Evolutionary conservation across 108 stramenopile species (phyloP), one percentile per base, ranked within the genome.

Genomic region (Skeletonema tropicum): DNA sequence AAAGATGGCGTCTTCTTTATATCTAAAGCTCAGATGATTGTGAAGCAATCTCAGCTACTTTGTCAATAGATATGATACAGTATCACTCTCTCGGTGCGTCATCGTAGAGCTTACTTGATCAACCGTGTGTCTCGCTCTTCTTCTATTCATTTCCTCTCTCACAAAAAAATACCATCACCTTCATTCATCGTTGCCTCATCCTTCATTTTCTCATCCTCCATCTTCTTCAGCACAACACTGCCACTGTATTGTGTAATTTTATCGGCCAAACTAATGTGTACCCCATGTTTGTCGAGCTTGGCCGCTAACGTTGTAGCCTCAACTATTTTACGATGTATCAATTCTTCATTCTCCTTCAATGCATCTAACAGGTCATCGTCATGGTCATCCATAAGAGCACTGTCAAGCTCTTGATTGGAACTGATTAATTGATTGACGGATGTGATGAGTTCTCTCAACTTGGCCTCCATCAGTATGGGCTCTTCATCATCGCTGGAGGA

Each of bases 381-480:
- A 35, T 68, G 62, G 4, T 13, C 14, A 39, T 29, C 64, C 2
- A 62, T 13, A 5, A 46, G 30, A 17, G 52, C 64, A 11, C 68
- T 60, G 35, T 79, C 77, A 4, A 79, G 26, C 14, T 55, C 65
- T 62, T 41, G 30, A 58, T 79, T 79, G 12, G 71, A 66, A 14
- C 8, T 3, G 41, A 79, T 72, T 39, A 79, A 36, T 57, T 68
- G 71, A 41, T 49, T 33, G 30, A 72, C 9, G 4, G 77, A 71
- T 3, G 12, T 33, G 6, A 79, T 68, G 0, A 71, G 48, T 72
- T 79, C 77, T 21, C 41, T 26, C 5, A 79, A 45, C 14, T 48
- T 64, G 0, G 77, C 77, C 38, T 79, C 77, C 59, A 79, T 60
- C 25, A 79, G 49, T 2, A 67, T 23, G 1, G 77, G 77, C 21